Base-by-base conservation (phyloP, 2,329 filamentous ascomycete genomes). In the Diatrype stigma region DNA sequence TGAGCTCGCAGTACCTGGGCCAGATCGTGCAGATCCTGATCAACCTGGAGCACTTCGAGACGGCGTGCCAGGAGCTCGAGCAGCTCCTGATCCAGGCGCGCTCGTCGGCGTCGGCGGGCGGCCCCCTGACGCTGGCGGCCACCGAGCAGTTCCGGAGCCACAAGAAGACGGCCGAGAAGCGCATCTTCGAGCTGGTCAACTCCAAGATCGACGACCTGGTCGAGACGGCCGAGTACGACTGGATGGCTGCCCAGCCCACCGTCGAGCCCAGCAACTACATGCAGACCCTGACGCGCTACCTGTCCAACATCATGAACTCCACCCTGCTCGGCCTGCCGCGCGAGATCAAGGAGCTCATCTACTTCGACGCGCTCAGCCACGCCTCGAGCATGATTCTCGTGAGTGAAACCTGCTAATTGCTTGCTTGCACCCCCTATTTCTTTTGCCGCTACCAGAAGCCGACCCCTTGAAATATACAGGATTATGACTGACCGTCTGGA, bases 11-110 rank as follows among this genome's bases (percentile, higher is more conserved):
- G 67, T 97, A 99, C 65, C 80, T 96, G 2, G 94, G 94, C 2
- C 94, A 99, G 68, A 97, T 99, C 57, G 94, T 99, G 22, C 94
- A 99, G 67, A 99, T 99, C 60, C 78, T 99, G 48, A 99, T 96
- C 64, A 99, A 99, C 65, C 74, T 99, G 17, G 93, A 97, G 67
- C 91, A 99, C 69, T 97, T 99, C 67, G 93, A 97, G 71, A 89
- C 83, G 45, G 94, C 94, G 5, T 97, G 94, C 66, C 82, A 85
- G 60, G 91, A 97, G 63, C 78, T 99, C 0, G 92, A 99, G 72
- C 81, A 87, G 51, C 78, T 96, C 2, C 79, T 99, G 35, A 90
- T 93, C 48, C 82, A 89, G 61, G 91, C 91, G 2, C 84, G 93
- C 46, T 92, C 90, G 7, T 90, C 90, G 6, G 86, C 84, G 12